Conservation (phyloP, 441 rosid species). For the Gossypium trilobum region DNA sequence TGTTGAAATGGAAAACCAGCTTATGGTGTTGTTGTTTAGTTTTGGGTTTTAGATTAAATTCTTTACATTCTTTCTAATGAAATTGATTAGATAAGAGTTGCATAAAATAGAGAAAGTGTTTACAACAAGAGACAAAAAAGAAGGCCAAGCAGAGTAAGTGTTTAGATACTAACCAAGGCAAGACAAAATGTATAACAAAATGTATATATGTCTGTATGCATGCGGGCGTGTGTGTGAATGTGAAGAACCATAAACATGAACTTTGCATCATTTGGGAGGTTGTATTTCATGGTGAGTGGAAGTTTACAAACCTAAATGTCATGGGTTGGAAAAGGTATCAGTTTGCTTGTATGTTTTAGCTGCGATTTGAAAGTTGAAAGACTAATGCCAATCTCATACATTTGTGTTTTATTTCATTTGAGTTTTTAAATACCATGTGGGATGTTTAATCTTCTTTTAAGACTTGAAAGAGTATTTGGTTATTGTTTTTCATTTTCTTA, state of each 20-base stretch:
- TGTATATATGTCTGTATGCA: no score
- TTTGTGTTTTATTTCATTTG: background rate
- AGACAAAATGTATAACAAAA: background rate
- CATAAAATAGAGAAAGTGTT: no score
- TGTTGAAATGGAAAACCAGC: no score
- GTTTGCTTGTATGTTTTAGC: constrained; percentile 4
- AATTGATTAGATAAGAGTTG: no score
- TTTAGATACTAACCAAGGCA: no score
- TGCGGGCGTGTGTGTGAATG: no score
- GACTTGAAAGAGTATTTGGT: background rate
- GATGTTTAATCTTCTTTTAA: background rate
- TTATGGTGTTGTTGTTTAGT: no score
- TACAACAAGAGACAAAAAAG: no score
- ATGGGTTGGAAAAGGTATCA: background rate
- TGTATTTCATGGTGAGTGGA: background rate
- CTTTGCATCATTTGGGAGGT: background rate
- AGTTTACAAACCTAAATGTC: background rate
- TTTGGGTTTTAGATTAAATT: no score
- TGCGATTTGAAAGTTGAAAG: background rate
- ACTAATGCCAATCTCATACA: background rate
- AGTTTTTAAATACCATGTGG: background rate
- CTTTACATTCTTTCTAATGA: no score
- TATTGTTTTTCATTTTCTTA: background rate
- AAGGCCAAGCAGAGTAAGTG: no score
- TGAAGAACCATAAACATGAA: no score